A percentile compares a stretch with the other conserved stretches of the same genome.
Evolutionary conservation across 208 protist genomes (phyloP).

Genomic region (Leishmania major): DNA sequence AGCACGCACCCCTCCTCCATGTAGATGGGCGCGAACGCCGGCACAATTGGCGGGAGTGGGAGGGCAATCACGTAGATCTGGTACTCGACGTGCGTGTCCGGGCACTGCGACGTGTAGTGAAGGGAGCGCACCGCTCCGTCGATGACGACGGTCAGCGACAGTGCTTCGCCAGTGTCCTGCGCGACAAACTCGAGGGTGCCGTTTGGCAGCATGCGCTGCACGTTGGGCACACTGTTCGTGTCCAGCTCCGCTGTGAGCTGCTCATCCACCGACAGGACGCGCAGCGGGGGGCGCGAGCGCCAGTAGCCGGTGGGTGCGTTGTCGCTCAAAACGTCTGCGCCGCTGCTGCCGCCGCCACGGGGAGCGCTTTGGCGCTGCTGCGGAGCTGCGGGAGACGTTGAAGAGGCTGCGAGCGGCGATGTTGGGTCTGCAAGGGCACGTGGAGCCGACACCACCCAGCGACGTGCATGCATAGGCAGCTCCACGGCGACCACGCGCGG

Average conservation of each 20-base stretch:
- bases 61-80: conserved; percentile 59
- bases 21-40: conserved; percentile 63
- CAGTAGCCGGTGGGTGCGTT: conserved; percentile 45
- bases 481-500: conserved; percentile 43
- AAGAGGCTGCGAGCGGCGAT: background rate
- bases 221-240: conserved; percentile 71
- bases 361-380: background rate
- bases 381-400: background rate
- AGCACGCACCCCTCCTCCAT: conserved; percentile 77
- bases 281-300: conserved; percentile 47
- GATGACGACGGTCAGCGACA: conserved; percentile 14
- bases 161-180: conserved; percentile 65
- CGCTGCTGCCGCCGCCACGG: background rate
- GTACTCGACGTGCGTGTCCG: conserved; percentile 61
- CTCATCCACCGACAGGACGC: conserved; percentile 58
- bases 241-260: conserved; percentile 46
- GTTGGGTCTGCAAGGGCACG: background rate
- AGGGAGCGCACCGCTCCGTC: conserved; percentile 7
- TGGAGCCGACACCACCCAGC: conserved; percentile 55
- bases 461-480: conserved; percentile 76
- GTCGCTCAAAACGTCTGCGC: conserved; percentile 9
- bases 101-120: conserved; percentile 65
- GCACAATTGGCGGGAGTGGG: conserved; percentile 50
- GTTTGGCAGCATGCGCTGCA: conserved; percentile 50
- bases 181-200: conserved; percentile 74